These are phyloP conservation scores for Flaveria sonorensis DNA, from an alignment of 129 eudicot genomes.

Conservation along the genomic window DNA sequence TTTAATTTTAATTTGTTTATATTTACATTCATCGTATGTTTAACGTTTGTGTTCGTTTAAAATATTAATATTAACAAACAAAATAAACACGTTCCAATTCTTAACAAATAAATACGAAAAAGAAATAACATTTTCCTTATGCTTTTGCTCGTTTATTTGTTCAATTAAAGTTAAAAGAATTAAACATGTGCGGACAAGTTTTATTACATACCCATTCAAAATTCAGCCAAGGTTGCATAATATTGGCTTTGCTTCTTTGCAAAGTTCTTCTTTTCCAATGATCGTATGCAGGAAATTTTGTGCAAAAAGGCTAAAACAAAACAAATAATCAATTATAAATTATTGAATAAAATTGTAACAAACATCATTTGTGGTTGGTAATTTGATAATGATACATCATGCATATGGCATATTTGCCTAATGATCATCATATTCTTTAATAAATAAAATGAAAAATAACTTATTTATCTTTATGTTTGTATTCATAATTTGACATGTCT, in stretches of 20 bases:
- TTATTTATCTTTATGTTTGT: too few relatives aligned
- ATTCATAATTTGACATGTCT: too few relatives aligned
- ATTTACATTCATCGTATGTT: background rate
- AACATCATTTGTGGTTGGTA: conserved; percentile 24
- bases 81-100: background rate
- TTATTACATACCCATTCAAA: background rate
- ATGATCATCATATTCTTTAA: background rate
- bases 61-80: too few relatives aligned
- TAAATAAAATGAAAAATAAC: background rate
- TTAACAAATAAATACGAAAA: too few relatives aligned
- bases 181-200: background rate
- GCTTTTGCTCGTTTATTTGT: background rate
- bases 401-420: conserved; percentile 5
- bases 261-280: conserved; percentile 1
- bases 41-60: background rate
- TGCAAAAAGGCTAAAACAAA: conserved; percentile 13
- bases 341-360: conserved; percentile 14
- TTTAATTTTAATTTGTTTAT: too few relatives aligned
- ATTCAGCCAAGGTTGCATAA: background rate
- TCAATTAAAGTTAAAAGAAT: too few relatives aligned
- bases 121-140: too few relatives aligned
- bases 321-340: background rate
- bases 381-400: conserved; percentile 28
- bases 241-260: conserved; percentile 28
- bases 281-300: background rate